Conservation (phyloP, 2,329 filamentous ascomycete genomes). For the Acrocalymma vagum region DNA sequence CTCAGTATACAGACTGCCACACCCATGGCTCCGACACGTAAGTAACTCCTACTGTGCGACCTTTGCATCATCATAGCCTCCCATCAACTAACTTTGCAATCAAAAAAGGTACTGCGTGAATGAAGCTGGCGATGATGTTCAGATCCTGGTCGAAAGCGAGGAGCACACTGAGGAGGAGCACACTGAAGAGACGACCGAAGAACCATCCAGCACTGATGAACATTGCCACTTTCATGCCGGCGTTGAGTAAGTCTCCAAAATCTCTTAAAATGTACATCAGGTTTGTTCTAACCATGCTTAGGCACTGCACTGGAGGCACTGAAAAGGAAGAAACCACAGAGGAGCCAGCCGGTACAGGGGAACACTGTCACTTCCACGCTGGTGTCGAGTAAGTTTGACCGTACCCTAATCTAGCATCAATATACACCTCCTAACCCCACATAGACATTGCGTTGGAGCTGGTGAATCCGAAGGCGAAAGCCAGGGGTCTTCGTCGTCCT, state of each 20-base stretch:
- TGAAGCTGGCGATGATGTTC: constrained; percentile 67
- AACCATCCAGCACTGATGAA: constrained; percentile 8
- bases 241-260: constrained; percentile 70
- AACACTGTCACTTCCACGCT: constrained; percentile 74
- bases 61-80: too few relatives aligned
- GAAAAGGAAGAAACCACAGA: constrained; percentile 42
- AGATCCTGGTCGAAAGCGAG: constrained; percentile 55
- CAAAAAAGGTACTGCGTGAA: constrained; percentile 70
- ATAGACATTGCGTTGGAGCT: constrained; percentile 65
- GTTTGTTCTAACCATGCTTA: constrained; percentile 43
- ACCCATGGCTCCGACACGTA: constrained; percentile 66
- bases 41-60: constrained; percentile 29
- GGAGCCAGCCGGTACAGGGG: constrained; percentile 25
- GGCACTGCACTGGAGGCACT: constrained; percentile 65
- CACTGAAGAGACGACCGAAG: constrained; percentile 8
- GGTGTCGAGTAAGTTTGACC: constrained; percentile 71
- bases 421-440: constrained; percentile 36
- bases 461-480: constrained; percentile 48
- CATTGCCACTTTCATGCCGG: constrained; percentile 76
- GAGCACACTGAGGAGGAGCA: constrained; percentile 28
- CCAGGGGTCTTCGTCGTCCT: too few relatives aligned
- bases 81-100: constrained; percentile 6
- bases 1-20: constrained; percentile 72
- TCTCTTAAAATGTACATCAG: not conserved
- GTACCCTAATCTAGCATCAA: not conserved